A percentile compares a stretch with the other conserved stretches of the same genome.
Evolutionary conservation across 1,284 basidiomycete genomes (phyloP).

Genomic region (Microbotryomycetes sp.): DNA sequence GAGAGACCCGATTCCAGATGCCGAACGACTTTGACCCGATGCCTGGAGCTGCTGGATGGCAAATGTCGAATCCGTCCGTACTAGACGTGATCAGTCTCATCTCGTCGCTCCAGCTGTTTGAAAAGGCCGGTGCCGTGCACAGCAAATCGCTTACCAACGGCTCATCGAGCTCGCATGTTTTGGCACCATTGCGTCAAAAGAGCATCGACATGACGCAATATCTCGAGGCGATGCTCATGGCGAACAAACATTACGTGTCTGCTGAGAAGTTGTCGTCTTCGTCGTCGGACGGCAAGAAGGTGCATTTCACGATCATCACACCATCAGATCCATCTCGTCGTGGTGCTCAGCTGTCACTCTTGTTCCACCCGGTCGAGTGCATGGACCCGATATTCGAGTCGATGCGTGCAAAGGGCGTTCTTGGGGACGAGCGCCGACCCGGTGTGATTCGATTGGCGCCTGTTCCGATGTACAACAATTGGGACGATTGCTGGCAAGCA

Average conservation of each 20-base stretch:
- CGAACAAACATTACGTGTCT: constrained; percentile 53
- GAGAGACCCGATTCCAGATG: constrained; percentile 84
- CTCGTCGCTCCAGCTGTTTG: constrained; percentile 72
- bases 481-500: constrained; percentile 64
- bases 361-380: constrained; percentile 57
- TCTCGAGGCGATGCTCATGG: constrained; percentile 58
- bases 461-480: constrained; percentile 72
- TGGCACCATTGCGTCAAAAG: constrained; percentile 59
- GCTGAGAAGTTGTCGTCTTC: constrained; percentile 44
- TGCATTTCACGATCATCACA: constrained; percentile 75
- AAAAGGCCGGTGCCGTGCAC: constrained; percentile 50
- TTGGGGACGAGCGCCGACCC: constrained; percentile 82
- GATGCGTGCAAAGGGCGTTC: constrained; percentile 61
- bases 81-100: constrained; percentile 70
- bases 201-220: constrained; percentile 62
- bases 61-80: constrained; percentile 86
- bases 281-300: constrained; percentile 34
- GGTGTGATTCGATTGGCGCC: constrained; percentile 84
- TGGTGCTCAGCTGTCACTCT: constrained; percentile 76
- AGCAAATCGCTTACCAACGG: constrained; percentile 8
- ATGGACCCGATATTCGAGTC: constrained; percentile 65
- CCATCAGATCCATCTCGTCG: constrained; percentile 58
- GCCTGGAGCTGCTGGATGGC: constrained; percentile 85
- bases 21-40: constrained; percentile 72
- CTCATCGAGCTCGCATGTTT: constrained; percentile 35